Evolutionary conservation across 176 grass and related monocot species (phyloP).

Genomic region (Musa beccarii): DNA sequence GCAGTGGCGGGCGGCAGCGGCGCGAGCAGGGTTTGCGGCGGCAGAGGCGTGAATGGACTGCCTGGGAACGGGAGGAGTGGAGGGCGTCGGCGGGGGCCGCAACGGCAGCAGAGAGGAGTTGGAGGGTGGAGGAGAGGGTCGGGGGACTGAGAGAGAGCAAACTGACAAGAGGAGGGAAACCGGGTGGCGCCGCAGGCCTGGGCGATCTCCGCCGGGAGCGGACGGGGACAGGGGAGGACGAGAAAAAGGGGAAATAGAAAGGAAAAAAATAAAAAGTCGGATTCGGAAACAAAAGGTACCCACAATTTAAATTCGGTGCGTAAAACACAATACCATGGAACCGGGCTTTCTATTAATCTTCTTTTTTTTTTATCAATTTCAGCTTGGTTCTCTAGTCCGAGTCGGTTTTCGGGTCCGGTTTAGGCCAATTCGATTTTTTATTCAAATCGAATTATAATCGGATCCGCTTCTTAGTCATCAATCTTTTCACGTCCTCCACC

Average conservation of each 20-base stretch:
- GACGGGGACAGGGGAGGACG: background rate
- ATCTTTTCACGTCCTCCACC: too few relatives aligned
- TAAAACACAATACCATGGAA: too few relatives aligned
- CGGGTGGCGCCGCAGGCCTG: slow-evolving; percentile 14
- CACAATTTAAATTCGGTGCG: too few relatives aligned
- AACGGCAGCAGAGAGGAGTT: slow-evolving; percentile 20
- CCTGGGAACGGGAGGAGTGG: slow-evolving; percentile 12
- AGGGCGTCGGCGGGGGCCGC: background rate
- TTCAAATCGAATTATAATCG: too few relatives aligned
- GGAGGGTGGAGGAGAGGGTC: slow-evolving; percentile 32
- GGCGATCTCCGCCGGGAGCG: background rate
- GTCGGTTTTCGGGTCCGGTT: too few relatives aligned
- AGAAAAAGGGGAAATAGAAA: background rate
- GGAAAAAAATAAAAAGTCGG: too few relatives aligned
- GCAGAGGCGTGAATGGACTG: slow-evolving; percentile 28
- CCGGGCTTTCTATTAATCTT: too few relatives aligned
- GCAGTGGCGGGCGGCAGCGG: background rate
- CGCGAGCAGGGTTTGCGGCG: slow-evolving; percentile 35
- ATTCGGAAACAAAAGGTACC: too few relatives aligned
- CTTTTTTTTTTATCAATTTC: too few relatives aligned
- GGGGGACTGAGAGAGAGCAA: slow-evolving; percentile 17
- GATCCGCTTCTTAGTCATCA: too few relatives aligned
- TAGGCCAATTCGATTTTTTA: too few relatives aligned
- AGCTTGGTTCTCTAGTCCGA: too few relatives aligned
- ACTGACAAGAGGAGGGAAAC: slow-evolving; percentile 13